These are phyloP conservation scores for Leptomonas seymouri DNA, from an alignment of 208 protist species.

Conservation along the genomic window DNA sequence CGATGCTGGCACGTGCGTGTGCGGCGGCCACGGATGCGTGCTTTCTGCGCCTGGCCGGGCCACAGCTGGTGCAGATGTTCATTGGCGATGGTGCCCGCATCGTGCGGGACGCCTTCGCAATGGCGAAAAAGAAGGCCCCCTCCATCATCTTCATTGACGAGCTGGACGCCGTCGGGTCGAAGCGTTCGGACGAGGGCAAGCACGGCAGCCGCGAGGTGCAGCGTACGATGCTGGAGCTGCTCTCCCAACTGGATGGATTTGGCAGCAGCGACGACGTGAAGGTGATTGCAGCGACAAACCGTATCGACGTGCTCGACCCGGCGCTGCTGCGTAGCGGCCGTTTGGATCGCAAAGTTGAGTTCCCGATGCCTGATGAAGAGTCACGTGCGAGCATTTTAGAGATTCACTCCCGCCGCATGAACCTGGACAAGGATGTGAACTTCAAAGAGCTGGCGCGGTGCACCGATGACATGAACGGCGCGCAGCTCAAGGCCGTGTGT, in stretches of 20 bases:
- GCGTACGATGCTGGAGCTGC: slow-evolving; percentile 99
- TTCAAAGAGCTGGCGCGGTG: slow-evolving; percentile 99
- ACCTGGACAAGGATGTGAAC: slow-evolving; percentile 96
- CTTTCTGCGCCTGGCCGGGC: slow-evolving; percentile 99
- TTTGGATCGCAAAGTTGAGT: slow-evolving; percentile 99
- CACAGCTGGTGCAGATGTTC: slow-evolving; percentile 99
- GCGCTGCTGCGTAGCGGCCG: slow-evolving; percentile 99
- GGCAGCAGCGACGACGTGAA: slow-evolving; percentile 97
- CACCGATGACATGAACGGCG: slow-evolving; percentile 99
- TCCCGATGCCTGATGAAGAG: slow-evolving; percentile 99
- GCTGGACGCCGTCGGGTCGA: slow-evolving; percentile 99
- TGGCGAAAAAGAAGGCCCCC: slow-evolving; percentile 99
- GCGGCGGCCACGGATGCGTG: slow-evolving; percentile 98
- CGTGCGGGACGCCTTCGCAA: slow-evolving; percentile 99
- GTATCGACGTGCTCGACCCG: slow-evolving; percentile 99
- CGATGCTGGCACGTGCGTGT: slow-evolving; percentile 98
- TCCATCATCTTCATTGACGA: slow-evolving; percentile 99
- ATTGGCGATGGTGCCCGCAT: slow-evolving; percentile 99
- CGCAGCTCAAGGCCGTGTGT: slow-evolving; percentile 99
- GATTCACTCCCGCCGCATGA: slow-evolving; percentile 99
- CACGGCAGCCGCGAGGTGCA: slow-evolving; percentile 99
- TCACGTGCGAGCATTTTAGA: slow-evolving; percentile 98
- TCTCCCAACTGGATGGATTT: slow-evolving; percentile 99
- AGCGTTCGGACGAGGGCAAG: slow-evolving; percentile 97
- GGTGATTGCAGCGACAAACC: slow-evolving; percentile 99